These are phyloP conservation scores for Aspergillus japonicus DNA, from an alignment of 2,329 filamentous ascomycete species.

Conservation along the genomic window DNA sequence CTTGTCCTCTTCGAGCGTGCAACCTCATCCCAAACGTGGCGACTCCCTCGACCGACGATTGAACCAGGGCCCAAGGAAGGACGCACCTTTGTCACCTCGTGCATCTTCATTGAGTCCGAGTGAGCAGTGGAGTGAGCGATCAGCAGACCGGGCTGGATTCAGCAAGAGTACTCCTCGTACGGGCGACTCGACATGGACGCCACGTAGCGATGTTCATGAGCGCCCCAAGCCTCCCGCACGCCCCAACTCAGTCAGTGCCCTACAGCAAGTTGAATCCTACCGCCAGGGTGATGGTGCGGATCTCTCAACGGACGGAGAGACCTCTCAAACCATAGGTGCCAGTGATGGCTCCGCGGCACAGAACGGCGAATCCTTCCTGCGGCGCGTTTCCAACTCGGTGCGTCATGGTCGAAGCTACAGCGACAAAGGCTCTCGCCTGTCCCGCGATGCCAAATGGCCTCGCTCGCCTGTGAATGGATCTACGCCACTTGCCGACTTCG, in stretches of 20 bases:
- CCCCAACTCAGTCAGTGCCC: conserved; percentile 52
- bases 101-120: conserved; percentile 33
- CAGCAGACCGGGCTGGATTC: conserved; percentile 33
- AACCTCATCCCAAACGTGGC: conserved; percentile 53
- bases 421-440: conserved; percentile 57
- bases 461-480: conserved; percentile 61
- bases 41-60: conserved; percentile 58
- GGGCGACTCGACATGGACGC: conserved; percentile 44
- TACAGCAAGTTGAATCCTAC: conserved; percentile 35
- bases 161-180: conserved; percentile 44
- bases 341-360: conserved; percentile 55
- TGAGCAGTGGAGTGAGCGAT: conserved; percentile 32
- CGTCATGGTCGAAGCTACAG: conserved; percentile 90
- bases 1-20: conserved; percentile 32
- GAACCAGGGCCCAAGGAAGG: conserved; percentile 64
- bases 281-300: conserved; percentile 47
- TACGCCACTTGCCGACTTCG: conserved; percentile 59
- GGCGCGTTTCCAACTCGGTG: conserved; percentile 88
- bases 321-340: conserved; percentile 79
- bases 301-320: conserved; percentile 84
- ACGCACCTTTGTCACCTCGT: conserved; percentile 47
- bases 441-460: conserved; percentile 67
- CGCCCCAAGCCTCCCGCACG: conserved; percentile 28
- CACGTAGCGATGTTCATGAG: conserved; percentile 50
- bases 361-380: conserved; percentile 73